Percentiles rank a stretch among this genome's conserved stretches.
Evolutionary conservation across 306 rosid genomes (phyloP).

Genomic region (Astragalus membranaceus): DNA sequence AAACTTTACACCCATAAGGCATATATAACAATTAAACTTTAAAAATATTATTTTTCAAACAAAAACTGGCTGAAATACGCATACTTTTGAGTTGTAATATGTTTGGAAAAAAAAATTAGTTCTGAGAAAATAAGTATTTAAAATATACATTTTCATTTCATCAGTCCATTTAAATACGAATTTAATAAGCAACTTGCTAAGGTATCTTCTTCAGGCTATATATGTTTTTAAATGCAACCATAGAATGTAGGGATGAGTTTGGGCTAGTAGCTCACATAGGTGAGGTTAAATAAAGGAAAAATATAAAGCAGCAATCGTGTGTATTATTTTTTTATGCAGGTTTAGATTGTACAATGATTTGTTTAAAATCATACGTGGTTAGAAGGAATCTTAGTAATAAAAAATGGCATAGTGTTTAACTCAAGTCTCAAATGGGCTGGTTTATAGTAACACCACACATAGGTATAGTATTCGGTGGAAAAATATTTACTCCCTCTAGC

Average conservation of each 20-base stretch:
- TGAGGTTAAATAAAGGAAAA: background rate
- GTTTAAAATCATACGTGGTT: background rate
- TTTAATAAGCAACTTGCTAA: background rate
- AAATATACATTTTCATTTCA: background rate
- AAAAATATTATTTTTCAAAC: background rate
- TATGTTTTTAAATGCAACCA: background rate
- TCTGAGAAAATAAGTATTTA: background rate
- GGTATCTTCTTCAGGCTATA: background rate
- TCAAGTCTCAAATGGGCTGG: too few relatives aligned
- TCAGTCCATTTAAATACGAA: background rate
- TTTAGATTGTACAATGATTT: background rate
- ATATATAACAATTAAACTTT: too few relatives aligned
- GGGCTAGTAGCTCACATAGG: background rate
- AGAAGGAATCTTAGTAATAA: background rate
- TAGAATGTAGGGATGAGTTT: background rate
- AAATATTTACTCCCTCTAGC: too few relatives aligned
- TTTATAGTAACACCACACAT: too few relatives aligned
- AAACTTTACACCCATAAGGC: too few relatives aligned
- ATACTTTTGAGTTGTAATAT: background rate
- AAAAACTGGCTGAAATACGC: background rate
- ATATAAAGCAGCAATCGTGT: background rate
- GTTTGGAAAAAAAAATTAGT: background rate
- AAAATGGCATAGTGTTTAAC: too few relatives aligned
- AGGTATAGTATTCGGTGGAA: too few relatives aligned
- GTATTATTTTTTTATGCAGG: background rate